Conservation (phyloP, 1,139 yeast genomes). For the Suhomyces taliae region DNA sequence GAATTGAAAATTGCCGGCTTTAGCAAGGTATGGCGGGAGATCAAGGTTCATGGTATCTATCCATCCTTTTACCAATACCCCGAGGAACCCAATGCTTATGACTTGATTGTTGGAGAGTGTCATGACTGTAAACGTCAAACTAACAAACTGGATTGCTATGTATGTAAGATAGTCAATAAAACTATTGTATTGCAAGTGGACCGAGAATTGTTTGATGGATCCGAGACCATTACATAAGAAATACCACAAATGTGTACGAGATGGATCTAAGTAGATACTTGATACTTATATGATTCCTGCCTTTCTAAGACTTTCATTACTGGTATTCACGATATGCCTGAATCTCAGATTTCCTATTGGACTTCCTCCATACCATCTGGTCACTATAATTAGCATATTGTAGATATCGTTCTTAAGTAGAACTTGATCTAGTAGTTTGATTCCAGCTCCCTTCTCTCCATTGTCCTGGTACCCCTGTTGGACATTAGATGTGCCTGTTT, state of each 20-base stretch:
- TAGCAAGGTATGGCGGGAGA: slow-evolving; percentile 18
- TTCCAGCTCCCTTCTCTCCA: slow-evolving; percentile 70
- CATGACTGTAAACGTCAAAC: not conserved
- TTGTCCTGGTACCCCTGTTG: slow-evolving; percentile 60
- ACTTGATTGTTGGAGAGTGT: not conserved
- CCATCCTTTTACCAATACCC: slow-evolving; percentile 14
- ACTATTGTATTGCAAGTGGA: too few relatives aligned
- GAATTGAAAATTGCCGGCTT: slow-evolving; percentile 25
- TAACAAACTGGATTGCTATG: too few relatives aligned
- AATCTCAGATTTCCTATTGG: slow-evolving; percentile 67
- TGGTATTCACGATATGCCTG: slow-evolving; percentile 57
- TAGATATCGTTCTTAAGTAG: slow-evolving; percentile 46
- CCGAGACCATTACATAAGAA: too few relatives aligned
- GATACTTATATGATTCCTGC: slow-evolving; percentile 3
- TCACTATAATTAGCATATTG: slow-evolving; percentile 60
- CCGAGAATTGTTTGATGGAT: too few relatives aligned
- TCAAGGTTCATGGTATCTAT: slow-evolving; percentile 17
- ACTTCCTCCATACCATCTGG: slow-evolving; percentile 74
- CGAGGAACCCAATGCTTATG: slow-evolving; percentile 3
- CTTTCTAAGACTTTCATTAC: slow-evolving; percentile 40
- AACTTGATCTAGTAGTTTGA: slow-evolving; percentile 48
- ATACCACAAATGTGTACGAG: too few relatives aligned
- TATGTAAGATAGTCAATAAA: too few relatives aligned
- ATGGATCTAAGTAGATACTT: too few relatives aligned
- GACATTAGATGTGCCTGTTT: slow-evolving; percentile 20